Evolutionary conservation across 805 yeast genomes (phyloP), one percentile per base, ranked within the genome.

Genomic region (Myxozyma vanderwaltii): DNA sequence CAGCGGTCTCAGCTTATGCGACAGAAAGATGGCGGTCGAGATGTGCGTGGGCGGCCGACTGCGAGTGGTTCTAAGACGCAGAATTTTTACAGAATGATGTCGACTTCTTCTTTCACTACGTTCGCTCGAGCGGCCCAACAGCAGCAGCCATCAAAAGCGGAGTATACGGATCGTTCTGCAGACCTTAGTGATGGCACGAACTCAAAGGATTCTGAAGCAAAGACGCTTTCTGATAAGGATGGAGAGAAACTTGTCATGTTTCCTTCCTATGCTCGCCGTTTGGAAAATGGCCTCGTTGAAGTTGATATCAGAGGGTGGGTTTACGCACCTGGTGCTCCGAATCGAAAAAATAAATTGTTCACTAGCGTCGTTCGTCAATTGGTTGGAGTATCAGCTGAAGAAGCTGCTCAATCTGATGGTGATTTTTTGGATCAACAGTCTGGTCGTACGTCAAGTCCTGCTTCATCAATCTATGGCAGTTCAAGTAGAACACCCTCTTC

Each of bases 281-380:
- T 68, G 13, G 67, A 62, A 19, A 70, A 67, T 15, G 68, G 68
- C 6, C 77, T 76, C 52, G 82, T 76, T 63, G 80, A 81, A 40
- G 81, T 86, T 1, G 83, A 83, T 36, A 82, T 91, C 2, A 79
- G 88, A 45, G 96, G 97, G 5, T 82, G 88, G 81, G 74, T 87
- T 27, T 79, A 68, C 54, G 78, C 88, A 43, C 89, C 91, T 0
- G 95, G 95, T 0, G 76, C 80, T 7, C 81, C 84, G 77, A 80
- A 82, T 31, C 77, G 95, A 43, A 89, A 86, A 68, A 89, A 90
- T 71, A 76, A 85, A 58, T 71, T 91, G 45, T 76, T 91, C 33
- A 71, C 87, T 23, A 79, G 90, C 0, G 72, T 90, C 45, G 89
- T 90, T 2, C 82, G 82, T 60, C 90, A 88, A 71, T 75, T 88